Conservation (phyloP, 805 yeast species). For the Sugiyamaella smithiae region DNA sequence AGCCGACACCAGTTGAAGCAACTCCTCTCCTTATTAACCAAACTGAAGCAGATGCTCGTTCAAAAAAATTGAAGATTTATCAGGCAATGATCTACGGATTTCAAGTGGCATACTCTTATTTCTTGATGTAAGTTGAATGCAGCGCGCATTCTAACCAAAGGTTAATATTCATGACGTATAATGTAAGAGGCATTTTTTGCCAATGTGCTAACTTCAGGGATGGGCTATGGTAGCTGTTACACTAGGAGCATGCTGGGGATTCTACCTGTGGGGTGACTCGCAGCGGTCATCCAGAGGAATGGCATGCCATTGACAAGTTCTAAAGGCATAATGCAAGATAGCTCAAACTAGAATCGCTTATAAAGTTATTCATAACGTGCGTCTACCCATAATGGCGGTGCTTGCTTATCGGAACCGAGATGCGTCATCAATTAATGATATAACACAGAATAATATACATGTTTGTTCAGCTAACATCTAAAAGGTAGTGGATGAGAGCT, state of each 20-base stretch:
- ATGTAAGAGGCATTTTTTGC: conserved; percentile 33
- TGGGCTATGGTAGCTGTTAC: conserved; percentile 78
- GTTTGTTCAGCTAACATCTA: too few species aligned
- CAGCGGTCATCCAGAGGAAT: conserved; percentile 23
- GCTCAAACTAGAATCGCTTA: too few species aligned
- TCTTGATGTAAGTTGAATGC: conserved; percentile 30
- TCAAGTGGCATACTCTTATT: conserved; percentile 66
- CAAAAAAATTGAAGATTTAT: conserved; percentile 3
- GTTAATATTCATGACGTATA: conserved; percentile 84
- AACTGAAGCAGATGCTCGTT: background rate
- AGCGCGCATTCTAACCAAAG: conserved; percentile 39
- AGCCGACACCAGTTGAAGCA: conserved; percentile 5
- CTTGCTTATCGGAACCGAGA: too few species aligned
- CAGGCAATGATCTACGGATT: conserved; percentile 46
- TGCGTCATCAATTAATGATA: too few species aligned
- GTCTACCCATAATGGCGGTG: too few species aligned
- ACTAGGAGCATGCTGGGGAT: conserved; percentile 69
- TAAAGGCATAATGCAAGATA: too few species aligned
- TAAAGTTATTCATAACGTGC: too few species aligned
- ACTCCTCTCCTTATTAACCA: background rate
- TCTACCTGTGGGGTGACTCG: conserved; percentile 52
- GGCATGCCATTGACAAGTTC: conserved; percentile 28
- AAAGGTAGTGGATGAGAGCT: too few species aligned
- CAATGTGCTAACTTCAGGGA: conserved; percentile 38
- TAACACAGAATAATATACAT: too few species aligned